These are phyloP conservation scores for Stagonosporopsis vannaccii DNA, from an alignment of 2,329 filamentous ascomycete species.

Conservation along the genomic window DNA sequence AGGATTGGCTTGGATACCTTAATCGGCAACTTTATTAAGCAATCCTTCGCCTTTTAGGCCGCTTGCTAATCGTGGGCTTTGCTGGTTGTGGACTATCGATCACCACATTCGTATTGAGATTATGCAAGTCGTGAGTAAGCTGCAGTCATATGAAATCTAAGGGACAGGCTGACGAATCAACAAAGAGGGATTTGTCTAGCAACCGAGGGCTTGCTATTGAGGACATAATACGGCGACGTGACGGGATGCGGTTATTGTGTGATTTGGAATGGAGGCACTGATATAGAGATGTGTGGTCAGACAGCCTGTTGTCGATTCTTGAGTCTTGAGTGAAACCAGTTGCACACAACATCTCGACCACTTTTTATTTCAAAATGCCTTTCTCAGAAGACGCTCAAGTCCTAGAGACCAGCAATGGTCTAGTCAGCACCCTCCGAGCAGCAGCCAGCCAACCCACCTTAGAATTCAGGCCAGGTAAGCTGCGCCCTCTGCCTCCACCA, in stretches of 20 bases:
- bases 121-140: conserved; percentile 32
- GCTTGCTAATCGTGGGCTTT: neutral
- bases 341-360: neutral
- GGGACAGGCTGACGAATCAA: conserved; percentile 22
- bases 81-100: neutral
- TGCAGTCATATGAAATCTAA: conserved; percentile 25
- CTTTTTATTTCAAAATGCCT: conserved; percentile 36
- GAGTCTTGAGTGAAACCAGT: neutral
- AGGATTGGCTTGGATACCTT: neutral
- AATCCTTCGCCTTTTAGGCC: neutral
- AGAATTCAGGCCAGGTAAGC: conserved; percentile 43
- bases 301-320: neutral
- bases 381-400: conserved; percentile 35
- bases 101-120: neutral
- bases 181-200: neutral
- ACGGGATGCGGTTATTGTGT: neutral
- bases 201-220: neutral
- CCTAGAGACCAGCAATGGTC: conserved; percentile 38
- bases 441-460: conserved; percentile 31
- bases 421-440: conserved; percentile 36
- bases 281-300: neutral
- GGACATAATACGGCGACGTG: neutral
- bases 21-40: neutral
- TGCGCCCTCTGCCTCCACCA: neutral
- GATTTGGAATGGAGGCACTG: neutral